phyloP scores from a whole-genome alignment of 2,329 filamentous ascomycete genomes.

The Dactylellina haptotyla region DNA sequence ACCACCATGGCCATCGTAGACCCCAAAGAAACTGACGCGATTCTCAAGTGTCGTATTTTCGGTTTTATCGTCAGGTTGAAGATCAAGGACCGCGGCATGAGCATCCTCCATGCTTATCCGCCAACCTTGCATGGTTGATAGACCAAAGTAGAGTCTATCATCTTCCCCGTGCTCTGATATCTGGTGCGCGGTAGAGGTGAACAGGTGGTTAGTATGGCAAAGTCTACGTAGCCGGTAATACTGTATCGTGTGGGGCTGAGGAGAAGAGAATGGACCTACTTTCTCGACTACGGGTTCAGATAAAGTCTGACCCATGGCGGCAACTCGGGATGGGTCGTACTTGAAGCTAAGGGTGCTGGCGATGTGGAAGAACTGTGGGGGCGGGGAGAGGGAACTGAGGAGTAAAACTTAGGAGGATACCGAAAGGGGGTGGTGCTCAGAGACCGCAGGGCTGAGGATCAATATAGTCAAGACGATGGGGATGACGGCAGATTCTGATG shows the following conservation, averaged over 20 bases:
- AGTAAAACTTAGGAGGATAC: no score
- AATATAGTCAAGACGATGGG: no score
- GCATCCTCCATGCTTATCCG: conserved; percentile 99
- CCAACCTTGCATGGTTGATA: conserved; percentile 99
- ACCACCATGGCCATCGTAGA: conserved; percentile 97
- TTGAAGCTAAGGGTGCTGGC: conserved; percentile 52
- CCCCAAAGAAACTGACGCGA: conserved; percentile 92
- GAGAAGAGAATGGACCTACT: conserved; percentile 68
- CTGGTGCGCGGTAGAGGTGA: conserved; percentile 69
- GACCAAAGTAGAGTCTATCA: conserved; percentile 89
- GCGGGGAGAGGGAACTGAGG: conserved; percentile 56
- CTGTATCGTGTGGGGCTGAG: no score
- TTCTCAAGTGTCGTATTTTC: conserved; percentile 73
- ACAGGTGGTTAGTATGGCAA: no score
- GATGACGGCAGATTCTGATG: no score
- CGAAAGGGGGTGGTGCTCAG: no score
- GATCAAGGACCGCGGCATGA: conserved; percentile 87
- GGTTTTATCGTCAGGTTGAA: conserved; percentile 71
- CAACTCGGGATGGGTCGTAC: conserved; percentile 58
- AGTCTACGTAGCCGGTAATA: no score
- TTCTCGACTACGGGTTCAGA: conserved; percentile 99
- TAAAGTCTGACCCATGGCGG: conserved; percentile 95
- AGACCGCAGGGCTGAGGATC: no score
- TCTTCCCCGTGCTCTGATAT: conserved; percentile 88
- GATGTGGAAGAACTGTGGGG: conserved; percentile 36